phyloP scores from a whole-genome alignment of 441 rosid species.

The Pelargonium myrrhifolium region DNA sequence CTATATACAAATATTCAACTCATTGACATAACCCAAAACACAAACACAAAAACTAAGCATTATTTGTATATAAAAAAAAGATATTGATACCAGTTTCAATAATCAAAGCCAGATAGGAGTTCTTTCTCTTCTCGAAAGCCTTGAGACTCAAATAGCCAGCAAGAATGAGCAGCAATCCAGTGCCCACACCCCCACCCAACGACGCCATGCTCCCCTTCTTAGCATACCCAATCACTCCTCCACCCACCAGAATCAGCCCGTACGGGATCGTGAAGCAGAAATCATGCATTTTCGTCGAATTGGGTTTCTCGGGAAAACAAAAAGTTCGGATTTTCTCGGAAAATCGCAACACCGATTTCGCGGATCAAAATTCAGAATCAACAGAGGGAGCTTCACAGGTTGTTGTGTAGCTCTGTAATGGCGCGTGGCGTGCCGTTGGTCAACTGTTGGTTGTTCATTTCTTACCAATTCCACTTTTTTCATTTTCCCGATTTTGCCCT shows the following conservation, averaged over 20 bases:
- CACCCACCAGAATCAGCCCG: constrained; percentile 68
- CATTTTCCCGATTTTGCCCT: background rate
- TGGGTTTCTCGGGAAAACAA: constrained; percentile 14
- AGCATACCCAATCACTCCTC: constrained; percentile 66
- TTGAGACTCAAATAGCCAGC: constrained; percentile 82
- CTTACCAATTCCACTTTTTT: background rate
- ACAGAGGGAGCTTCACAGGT: background rate
- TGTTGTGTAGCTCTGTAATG: background rate
- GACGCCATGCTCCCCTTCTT: constrained; percentile 77
- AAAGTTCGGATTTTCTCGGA: constrained; percentile 14
- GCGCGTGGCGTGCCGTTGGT: constrained; percentile 1
- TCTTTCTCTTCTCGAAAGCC: constrained; percentile 67
- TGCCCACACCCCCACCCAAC: constrained; percentile 70
- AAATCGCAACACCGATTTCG: constrained; percentile 7
- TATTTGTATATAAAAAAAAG: background rate
- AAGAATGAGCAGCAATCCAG: constrained; percentile 63
- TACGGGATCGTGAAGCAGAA: constrained; percentile 97
- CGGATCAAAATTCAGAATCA: constrained; percentile 17
- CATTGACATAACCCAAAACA: background rate
- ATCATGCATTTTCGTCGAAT: constrained; percentile 55
- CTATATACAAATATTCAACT: constrained; percentile 16
- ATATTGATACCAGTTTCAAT: constrained; percentile 56
- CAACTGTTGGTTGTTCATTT: background rate
- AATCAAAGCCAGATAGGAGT: constrained; percentile 47
- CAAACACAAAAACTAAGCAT: no score